A percentile compares a stretch with the other conserved stretches of the same genome.
Conservation (phyloP, 352 stramenopile species). For the Aphanomyces astaci region DNA sequence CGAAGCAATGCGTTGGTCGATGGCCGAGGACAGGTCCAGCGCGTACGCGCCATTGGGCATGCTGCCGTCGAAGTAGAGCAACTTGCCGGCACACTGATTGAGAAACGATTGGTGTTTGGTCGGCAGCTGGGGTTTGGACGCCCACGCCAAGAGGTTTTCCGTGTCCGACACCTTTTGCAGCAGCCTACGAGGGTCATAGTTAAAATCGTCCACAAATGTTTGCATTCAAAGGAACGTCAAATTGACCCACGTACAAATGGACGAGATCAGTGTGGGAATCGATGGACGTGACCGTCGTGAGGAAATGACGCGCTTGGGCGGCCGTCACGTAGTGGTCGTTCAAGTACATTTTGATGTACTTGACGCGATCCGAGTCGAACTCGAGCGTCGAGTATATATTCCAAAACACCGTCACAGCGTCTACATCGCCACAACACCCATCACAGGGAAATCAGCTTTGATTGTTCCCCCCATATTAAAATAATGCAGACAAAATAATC, state of each 20-base stretch:
- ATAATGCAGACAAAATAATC: no score
- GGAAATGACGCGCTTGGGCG: slow-evolving; percentile 2
- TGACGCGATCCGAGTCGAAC: slow-evolving; percentile 21
- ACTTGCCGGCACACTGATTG: slow-evolving; percentile 17
- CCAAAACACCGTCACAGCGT: slow-evolving; percentile 18
- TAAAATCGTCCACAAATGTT: no score
- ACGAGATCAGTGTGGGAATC: slow-evolving; percentile 11
- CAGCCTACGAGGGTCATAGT: slow-evolving; percentile 6
- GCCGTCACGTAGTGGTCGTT: slow-evolving; percentile 20
- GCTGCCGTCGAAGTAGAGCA: slow-evolving; percentile 14
- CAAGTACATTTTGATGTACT: slow-evolving; percentile 21
- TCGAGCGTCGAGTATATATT: slow-evolving; percentile 15
- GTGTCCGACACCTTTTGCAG: slow-evolving; percentile 16
- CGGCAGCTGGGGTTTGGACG: neutral
- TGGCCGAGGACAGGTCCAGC: neutral
- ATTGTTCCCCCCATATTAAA: no score
- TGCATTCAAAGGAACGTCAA: no score
- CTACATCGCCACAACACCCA: neutral
- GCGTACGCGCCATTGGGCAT: slow-evolving; percentile 12
- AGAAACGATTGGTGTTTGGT: slow-evolving; percentile 7
- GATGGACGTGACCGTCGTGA: neutral
- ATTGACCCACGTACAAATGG: slow-evolving; percentile 13
- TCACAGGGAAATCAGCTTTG: no score
- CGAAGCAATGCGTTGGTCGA: slow-evolving; percentile 10
- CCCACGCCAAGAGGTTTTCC: neutral